Evolutionary conservation across 441 rosid species (phyloP), one percentile per base, ranked within the genome.

Genomic region (Breynia disticha): DNA sequence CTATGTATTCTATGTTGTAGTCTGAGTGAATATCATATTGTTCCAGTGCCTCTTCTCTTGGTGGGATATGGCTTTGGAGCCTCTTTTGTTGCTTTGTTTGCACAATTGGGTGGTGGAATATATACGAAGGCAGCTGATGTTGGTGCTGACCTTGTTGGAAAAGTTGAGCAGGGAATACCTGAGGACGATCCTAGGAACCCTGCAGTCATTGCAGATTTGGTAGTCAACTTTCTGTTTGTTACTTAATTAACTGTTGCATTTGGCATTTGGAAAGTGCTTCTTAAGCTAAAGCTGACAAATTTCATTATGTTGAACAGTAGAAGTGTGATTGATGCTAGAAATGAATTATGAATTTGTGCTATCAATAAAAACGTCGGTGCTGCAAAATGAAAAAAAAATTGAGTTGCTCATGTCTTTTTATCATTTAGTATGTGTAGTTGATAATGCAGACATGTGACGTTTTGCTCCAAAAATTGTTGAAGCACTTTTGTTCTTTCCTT

Each of bases 41-140:
- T 67, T 65, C 53, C 79, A 86, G 99, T 89, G 76, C 99, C 99
- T 62, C 96, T 93, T 75, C 89, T 93, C 56, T 95, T 93, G 11
- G 99, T 93, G 61, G 97, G 99, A 61, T 93, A 86, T 79, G 99
- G 99, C 62, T 93, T 89, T 75, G 99, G 99, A 67, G 99, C 99
- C 62, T 89, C 99, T 47, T 93, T 93, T 76, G 99, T 93, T 63
- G 99, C 99, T 43, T 80, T 93, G 50, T 93, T 93, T 71, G 99
- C 99, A 73, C 99, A 93, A 79, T 73, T 93, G 75, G 99, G 99
- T 71, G 99, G 99, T 73, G 97, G 99, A 64, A 93, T 93, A 77
- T 89, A 68, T 61, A 93, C 97, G 43, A 93, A 93, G 77, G 99
- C 97, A 46, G 99, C 99, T 79, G 99, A 93, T 77, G 99, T 93